Evolutionary conservation across 2,329 filamentous ascomycete species (phyloP).

Genomic region (Didymella glomerata): DNA sequence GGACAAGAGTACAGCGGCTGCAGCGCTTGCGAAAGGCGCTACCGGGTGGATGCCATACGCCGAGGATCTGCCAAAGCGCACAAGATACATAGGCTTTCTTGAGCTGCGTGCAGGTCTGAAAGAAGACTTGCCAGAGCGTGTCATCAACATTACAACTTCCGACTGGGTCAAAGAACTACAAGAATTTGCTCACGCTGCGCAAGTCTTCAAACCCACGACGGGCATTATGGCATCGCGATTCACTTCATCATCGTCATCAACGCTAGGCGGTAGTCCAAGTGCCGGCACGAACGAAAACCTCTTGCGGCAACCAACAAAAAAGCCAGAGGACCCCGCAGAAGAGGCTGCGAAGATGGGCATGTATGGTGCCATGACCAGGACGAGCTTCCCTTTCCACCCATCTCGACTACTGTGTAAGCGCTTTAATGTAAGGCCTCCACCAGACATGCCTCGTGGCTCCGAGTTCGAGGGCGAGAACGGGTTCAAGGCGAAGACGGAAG

Average conservation of each 20-base stretch:
- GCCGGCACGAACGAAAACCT: constrained; percentile 42
- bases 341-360: constrained; percentile 89
- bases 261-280: constrained; percentile 30
- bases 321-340: constrained; percentile 78
- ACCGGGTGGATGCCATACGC: constrained; percentile 82
- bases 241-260: constrained; percentile 68
- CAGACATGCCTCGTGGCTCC: constrained; percentile 68
- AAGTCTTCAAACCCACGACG: constrained; percentile 90
- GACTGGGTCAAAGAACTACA: constrained; percentile 82
- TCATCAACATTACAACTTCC: constrained; percentile 63
- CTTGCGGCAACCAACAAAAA: constrained; percentile 62
- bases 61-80: constrained; percentile 79
- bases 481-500: constrained; percentile 44
- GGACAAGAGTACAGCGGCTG: constrained; percentile 54
- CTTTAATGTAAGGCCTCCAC: constrained; percentile 83
- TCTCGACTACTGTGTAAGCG: constrained; percentile 89
- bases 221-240: constrained; percentile 94
- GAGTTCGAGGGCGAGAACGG: constrained; percentile 50
- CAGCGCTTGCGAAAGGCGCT: constrained; percentile 58
- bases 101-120: constrained; percentile 73
- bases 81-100: constrained; percentile 83
- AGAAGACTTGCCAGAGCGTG: constrained; percentile 65
- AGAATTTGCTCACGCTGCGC: constrained; percentile 77
- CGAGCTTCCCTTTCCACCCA: constrained; percentile 76
- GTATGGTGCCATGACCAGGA: constrained; percentile 89